phyloP scores from a whole-genome alignment of 768 basidiomycete species.

The Mycena polygramma region DNA sequence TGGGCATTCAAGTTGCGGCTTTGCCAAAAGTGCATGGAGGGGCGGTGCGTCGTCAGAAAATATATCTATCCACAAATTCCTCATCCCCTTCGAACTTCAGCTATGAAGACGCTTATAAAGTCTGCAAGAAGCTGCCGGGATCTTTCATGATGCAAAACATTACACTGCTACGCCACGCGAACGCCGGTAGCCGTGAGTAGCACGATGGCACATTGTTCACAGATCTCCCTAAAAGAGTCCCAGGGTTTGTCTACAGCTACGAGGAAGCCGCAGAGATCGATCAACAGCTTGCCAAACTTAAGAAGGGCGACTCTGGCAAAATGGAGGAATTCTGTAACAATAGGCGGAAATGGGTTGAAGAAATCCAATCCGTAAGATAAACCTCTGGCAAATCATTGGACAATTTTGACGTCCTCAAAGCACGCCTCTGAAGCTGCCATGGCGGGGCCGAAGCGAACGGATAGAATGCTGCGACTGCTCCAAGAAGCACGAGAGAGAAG shows the following conservation, averaged over 20 bases:
- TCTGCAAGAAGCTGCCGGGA: slow-evolving; percentile 9
- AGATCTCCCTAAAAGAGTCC: neutral
- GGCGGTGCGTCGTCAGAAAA: slow-evolving; percentile 24
- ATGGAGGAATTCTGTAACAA: slow-evolving; percentile 15
- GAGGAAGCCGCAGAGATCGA: slow-evolving; percentile 33
- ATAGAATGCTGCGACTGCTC: slow-evolving; percentile 23
- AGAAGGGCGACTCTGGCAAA: slow-evolving; percentile 24
- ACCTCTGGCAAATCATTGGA: too few species aligned
- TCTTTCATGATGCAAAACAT: neutral
- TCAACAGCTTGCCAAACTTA: slow-evolving; percentile 17
- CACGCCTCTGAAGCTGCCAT: slow-evolving; percentile 25
- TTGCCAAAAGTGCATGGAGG: slow-evolving; percentile 34
- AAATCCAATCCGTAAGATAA: slow-evolving; percentile 23
- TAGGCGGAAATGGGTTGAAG: slow-evolving; percentile 26
- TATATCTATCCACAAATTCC: neutral
- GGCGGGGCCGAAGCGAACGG: slow-evolving; percentile 20
- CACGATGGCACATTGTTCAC: neutral
- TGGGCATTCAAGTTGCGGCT: slow-evolving; percentile 38
- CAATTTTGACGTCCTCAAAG: slow-evolving; percentile 3
- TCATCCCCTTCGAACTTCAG: slow-evolving; percentile 11
- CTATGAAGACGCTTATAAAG: slow-evolving; percentile 27
- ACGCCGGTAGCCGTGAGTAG: slow-evolving; percentile 1
- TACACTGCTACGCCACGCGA: slow-evolving; percentile 6
- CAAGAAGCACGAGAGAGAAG: slow-evolving; percentile 35
- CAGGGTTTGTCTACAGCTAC: slow-evolving; percentile 21